Base-by-base conservation (phyloP, 2,329 filamentous ascomycete genomes). In the Fusarium mangiferae region DNA sequence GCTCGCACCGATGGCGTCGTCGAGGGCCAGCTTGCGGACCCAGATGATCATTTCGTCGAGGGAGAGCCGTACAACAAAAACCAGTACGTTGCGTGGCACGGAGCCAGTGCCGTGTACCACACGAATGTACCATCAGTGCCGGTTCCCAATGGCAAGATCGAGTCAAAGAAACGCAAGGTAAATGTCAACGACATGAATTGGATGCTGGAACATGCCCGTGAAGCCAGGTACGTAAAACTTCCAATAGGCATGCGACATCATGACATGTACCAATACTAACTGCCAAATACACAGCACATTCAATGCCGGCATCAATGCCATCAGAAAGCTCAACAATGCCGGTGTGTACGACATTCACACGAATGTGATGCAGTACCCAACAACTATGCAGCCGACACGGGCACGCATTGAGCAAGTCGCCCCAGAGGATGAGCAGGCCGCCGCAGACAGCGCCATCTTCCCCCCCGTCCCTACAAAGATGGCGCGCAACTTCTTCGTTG, bases 61-160 rank as follows among this genome's bases (percentile, higher is more conserved):
- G 93, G 92, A 44, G 93, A 97, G 80, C 88, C 91, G n/a, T 99
- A 99, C 87, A 98, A 99, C 87, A 95, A 96, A 84, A 99, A 99
- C 80, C 95, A 98, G 82, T 99, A 98, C 80, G 96, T 99, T 35
- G 96, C 96, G 35, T 99, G 96, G 96, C 95, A 98, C 81, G 96
- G 96, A 56, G 96, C 96, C 54, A 98, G 96, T 81, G 92, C 94
- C 44, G 96, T 99, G 30, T 99, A 99, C 81, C 95, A 98, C 81
- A 94, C 93, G 18, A 92, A 91, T 64, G 90, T 88, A 4, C 94
- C 94, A 3, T 91, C 92, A 28, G 90, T 94, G n/a, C 94, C 94
- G 6, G 86, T 92, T 66, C 91, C 90, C 38, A 91, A 87, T 68
- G 93, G 93, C 65, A 97, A 97, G 82, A 87, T 90, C 13, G 93